Percentiles rank a stretch among this genome's conserved stretches.
Conservation (phyloP, 495 filamentous ascomycete genomes). For the Penicillium mononematosum region DNA sequence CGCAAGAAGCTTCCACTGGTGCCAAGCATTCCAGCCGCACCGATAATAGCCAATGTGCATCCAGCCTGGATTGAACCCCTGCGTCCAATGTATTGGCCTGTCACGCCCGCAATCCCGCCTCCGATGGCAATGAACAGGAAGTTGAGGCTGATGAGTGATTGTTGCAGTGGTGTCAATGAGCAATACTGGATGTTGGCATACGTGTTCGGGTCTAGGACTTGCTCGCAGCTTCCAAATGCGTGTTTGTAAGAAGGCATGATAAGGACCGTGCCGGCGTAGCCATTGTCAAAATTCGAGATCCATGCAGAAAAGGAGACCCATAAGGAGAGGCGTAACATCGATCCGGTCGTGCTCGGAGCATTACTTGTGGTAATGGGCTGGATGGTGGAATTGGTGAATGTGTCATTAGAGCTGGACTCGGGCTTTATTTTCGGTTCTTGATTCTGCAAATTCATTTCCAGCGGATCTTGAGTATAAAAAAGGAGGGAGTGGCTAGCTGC, state of each 20-base stretch:
- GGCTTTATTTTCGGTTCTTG: not conserved
- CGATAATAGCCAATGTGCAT: slow-evolving; percentile 22
- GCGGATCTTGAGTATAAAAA: not conserved
- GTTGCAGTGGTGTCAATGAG: slow-evolving; percentile 26
- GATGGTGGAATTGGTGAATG: not conserved
- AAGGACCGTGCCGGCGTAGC: slow-evolving; percentile 25
- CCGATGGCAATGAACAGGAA: slow-evolving; percentile 31
- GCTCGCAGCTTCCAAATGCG: slow-evolving; percentile 25
- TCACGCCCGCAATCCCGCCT: slow-evolving; percentile 24
- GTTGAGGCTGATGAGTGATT: slow-evolving; percentile 32
- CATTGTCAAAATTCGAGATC: slow-evolving; percentile 31
- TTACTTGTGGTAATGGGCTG: not conserved
- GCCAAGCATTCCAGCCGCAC: slow-evolving; percentile 29
- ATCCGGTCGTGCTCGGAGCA: slow-evolving; percentile 12
- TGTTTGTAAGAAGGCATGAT: slow-evolving; percentile 31
- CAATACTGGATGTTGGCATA: slow-evolving; percentile 15
- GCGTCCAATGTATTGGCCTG: slow-evolving; percentile 25
- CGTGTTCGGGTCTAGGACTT: slow-evolving; percentile 17
- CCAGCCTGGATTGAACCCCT: slow-evolving; percentile 24
- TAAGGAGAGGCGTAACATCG: slow-evolving; percentile 27
- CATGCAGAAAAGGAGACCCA: slow-evolving; percentile 30
- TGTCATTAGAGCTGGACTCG: not conserved
- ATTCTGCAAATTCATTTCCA: not conserved
- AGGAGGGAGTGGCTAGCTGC: not conserved
- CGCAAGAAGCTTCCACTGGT: slow-evolving; percentile 27